Evolutionary conservation across 2,329 filamentous ascomycete species (phyloP).

Genomic region (Trichoderma pleuroti): DNA sequence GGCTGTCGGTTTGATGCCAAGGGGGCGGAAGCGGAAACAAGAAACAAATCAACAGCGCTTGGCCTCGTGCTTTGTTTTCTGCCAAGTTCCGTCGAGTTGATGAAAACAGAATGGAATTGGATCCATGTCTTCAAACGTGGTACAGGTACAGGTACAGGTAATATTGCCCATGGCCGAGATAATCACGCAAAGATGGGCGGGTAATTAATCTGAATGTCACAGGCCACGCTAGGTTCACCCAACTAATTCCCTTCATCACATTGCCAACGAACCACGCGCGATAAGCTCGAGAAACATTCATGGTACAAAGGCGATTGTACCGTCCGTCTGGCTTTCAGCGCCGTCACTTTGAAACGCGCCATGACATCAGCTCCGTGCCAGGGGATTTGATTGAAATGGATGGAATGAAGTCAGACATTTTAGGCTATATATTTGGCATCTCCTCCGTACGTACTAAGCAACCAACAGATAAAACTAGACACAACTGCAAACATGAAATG

Average conservation of each 20-base stretch:
- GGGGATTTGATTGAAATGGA: not conserved
- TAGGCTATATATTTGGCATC: not conserved
- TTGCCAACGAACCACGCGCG: not conserved
- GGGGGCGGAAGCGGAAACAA: not conserved
- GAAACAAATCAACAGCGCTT: not conserved
- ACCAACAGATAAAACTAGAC: not conserved
- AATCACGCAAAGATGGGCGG: not conserved
- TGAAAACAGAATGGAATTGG: not conserved
- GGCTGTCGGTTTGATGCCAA: not conserved
- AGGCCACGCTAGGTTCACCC: not conserved
- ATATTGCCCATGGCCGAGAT: not conserved
- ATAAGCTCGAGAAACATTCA: not conserved
- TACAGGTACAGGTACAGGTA: not conserved
- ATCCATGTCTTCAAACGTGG: not conserved
- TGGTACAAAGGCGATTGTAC: not conserved
- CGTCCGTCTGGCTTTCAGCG: not conserved
- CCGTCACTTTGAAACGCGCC: not conserved
- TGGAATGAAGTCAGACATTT: not conserved
- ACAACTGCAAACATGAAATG: not conserved
- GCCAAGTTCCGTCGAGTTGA: not conserved
- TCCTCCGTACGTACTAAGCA: not conserved
- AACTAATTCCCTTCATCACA: not conserved
- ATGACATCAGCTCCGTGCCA: conserved; percentile 10
- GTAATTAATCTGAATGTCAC: not conserved
- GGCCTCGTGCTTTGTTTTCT: not conserved